Conservation (phyloP, 331 rosid genomes). For the Pyrus hybrid region DNA sequence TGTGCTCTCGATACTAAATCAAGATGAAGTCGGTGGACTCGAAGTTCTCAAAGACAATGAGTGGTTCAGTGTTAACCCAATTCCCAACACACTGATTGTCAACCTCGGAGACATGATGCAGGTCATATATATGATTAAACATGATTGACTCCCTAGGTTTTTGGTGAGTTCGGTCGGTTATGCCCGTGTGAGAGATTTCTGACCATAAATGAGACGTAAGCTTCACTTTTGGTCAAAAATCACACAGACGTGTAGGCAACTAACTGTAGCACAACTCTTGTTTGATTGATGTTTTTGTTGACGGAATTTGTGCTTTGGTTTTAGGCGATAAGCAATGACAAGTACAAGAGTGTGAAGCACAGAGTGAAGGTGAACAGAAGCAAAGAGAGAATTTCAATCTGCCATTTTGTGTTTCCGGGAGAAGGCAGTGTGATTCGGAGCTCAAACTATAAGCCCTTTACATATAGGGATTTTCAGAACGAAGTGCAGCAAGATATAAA, state of each 20-base stretch:
- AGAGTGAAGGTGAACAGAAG: conserved; percentile 46
- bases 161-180: neutral
- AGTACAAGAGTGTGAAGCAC: conserved; percentile 54
- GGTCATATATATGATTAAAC: conserved; percentile 20
- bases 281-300: neutral
- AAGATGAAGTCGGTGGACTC: conserved; percentile 38
- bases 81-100: conserved; percentile 39
- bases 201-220: neutral
- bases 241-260: neutral
- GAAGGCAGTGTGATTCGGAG: conserved; percentile 45
- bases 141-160: neutral
- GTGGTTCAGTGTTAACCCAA: conserved; percentile 36
- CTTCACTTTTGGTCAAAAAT: neutral
- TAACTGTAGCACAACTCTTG: neutral
- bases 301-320: neutral
- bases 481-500: conserved; percentile 57
- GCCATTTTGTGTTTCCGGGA: conserved; percentile 66
- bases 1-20: conserved; percentile 39
- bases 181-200: neutral
- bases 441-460: conserved; percentile 61
- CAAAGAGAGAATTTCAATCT: conserved; percentile 43
- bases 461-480: conserved; percentile 47
- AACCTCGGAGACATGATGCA: conserved; percentile 89
- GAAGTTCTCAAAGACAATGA: conserved; percentile 34
- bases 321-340: conserved; percentile 62